Evolutionary conservation across 352 stramenopile species (phyloP).

Genomic region (Lagenidium sp.): DNA sequence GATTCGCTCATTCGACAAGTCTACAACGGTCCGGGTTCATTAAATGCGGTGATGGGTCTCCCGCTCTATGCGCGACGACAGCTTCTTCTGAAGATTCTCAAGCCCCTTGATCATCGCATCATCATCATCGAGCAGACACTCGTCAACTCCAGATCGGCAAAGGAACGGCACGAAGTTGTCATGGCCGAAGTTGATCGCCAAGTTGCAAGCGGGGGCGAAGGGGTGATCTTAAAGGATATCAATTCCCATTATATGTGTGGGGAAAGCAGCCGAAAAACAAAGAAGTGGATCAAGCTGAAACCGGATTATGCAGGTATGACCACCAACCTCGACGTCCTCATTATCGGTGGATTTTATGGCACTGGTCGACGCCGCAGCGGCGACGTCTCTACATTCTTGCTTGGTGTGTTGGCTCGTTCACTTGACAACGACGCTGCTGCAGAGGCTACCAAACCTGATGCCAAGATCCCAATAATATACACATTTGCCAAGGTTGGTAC

Average conservation of each 20-base stretch:
- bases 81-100: constrained; percentile 58
- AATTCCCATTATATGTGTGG: constrained; percentile 87
- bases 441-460: constrained; percentile 35
- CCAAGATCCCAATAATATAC: constrained; percentile 51
- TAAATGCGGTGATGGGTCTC: constrained; percentile 65
- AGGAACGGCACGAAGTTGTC: constrained; percentile 67
- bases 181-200: constrained; percentile 77
- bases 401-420: constrained; percentile 54
- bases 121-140: constrained; percentile 76
- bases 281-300: constrained; percentile 86
- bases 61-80: constrained; percentile 48
- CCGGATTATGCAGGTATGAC: constrained; percentile 84
- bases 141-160: constrained; percentile 59
- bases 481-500: constrained; percentile 78
- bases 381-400: constrained; percentile 74
- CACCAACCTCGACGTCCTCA: constrained; percentile 69
- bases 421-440: constrained; percentile 39
- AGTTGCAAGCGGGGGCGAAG: constrained; percentile 66
- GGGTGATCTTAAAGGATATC: constrained; percentile 79
- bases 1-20: constrained; percentile 53
- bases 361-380: constrained; percentile 64
- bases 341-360: constrained; percentile 78
- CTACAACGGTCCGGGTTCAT: constrained; percentile 40
- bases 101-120: constrained; percentile 60
- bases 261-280: constrained; percentile 63